These are phyloP conservation scores for Microbotryomycetes sp. DNA, from an alignment of 1,284 basidiomycete species.

Conservation along the genomic window DNA sequence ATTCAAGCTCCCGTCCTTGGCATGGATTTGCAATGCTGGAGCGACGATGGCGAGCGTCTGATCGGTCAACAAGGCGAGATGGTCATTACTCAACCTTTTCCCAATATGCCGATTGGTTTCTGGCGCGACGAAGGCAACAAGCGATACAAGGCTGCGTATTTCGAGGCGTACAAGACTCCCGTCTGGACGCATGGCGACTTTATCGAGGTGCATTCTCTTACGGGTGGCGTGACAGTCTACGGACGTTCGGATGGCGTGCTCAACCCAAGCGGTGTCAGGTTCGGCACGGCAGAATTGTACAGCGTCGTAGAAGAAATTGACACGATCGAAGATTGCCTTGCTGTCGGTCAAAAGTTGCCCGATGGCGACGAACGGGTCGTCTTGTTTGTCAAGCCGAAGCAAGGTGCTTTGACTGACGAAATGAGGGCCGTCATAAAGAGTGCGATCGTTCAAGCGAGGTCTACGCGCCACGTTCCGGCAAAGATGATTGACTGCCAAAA, in stretches of 20 bases:
- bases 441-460: slow-evolving; percentile 21
- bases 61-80: slow-evolving; percentile 46
- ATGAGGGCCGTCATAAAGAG: slow-evolving; percentile 47
- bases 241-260: slow-evolving; percentile 68
- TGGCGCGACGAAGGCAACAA: slow-evolving; percentile 46
- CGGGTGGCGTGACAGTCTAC: slow-evolving; percentile 38
- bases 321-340: slow-evolving; percentile 44
- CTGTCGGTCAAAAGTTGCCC: slow-evolving; percentile 63
- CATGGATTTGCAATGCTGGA: slow-evolving; percentile 50
- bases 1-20: slow-evolving; percentile 78
- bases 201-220: slow-evolving; percentile 22
- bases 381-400: slow-evolving; percentile 65
- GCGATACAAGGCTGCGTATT: slow-evolving; percentile 68
- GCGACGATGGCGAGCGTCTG: slow-evolving; percentile 43
- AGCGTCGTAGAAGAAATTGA: slow-evolving; percentile 57
- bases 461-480: slow-evolving; percentile 26
- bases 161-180: slow-evolving; percentile 47
- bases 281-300: slow-evolving; percentile 78
- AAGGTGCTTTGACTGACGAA: slow-evolving; percentile 51
- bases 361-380: slow-evolving; percentile 75
- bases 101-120: slow-evolving; percentile 66
- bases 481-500: slow-evolving; percentile 19
- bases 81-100: slow-evolving; percentile 72
- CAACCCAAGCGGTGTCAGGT: slow-evolving; percentile 72
- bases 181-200: slow-evolving; percentile 17